Conservation (phyloP, 306 rosid species). For the Geum urbanum region DNA sequence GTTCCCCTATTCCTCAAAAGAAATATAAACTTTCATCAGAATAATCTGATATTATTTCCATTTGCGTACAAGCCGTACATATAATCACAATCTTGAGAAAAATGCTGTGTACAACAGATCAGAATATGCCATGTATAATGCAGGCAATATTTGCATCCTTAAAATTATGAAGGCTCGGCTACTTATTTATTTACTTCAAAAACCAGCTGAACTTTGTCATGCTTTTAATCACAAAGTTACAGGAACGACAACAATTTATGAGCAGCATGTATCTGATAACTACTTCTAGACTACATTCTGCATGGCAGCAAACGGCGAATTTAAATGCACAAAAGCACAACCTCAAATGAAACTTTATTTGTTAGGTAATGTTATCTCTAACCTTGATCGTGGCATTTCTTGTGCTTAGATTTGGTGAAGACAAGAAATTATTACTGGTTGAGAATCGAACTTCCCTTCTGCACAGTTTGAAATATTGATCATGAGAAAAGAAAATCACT, state of each 20-base stretch:
- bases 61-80: background rate
- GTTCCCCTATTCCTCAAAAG: slow-evolving; percentile 51
- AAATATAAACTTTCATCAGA: background rate
- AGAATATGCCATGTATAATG: background rate
- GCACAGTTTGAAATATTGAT: slow-evolving; percentile 7
- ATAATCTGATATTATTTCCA: background rate
- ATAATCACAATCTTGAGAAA: background rate
- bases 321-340: background rate
- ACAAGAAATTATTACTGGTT: slow-evolving; percentile 22
- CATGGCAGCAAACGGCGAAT: background rate
- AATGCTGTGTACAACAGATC: background rate
- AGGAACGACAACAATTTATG: background rate
- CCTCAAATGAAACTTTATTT: background rate
- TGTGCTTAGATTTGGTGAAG: slow-evolving; percentile 22
- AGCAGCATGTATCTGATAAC: background rate
- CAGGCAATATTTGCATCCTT: too few relatives aligned
- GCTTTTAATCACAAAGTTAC: background rate
- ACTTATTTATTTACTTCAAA: background rate
- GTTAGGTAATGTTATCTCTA: slow-evolving; percentile 17
- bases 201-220: background rate
- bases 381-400: slow-evolving; percentile 91
- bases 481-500: slow-evolving; percentile 5
- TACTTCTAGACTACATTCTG: background rate
- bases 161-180: background rate
- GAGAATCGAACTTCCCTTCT: slow-evolving; percentile 42